Conservation (phyloP, 768 basidiomycete genomes). For the Paxillus involutus region DNA sequence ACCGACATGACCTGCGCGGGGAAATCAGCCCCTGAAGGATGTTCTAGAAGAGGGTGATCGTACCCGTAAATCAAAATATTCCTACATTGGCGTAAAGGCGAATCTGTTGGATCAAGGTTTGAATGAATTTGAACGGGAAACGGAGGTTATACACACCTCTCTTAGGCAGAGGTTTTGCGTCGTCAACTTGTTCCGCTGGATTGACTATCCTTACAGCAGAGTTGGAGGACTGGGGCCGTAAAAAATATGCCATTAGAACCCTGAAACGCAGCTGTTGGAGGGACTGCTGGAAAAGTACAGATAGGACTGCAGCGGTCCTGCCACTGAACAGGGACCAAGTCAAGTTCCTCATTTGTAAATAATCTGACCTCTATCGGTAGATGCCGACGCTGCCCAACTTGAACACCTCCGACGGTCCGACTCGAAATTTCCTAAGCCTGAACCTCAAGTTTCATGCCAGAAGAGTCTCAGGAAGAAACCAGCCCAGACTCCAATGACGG, state of each 20-base stretch:
- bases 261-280: neutral
- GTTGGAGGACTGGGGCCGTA: conserved; percentile 55
- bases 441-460: too few relatives aligned
- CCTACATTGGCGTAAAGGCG: conserved; percentile 78
- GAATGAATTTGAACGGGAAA: conserved; percentile 5
- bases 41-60: conserved; percentile 1
- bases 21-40: neutral
- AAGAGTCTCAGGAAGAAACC: too few relatives aligned
- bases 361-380: conserved; percentile 10
- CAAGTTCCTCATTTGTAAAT: conserved; percentile 14
- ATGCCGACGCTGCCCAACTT: conserved; percentile 1
- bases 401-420: too few relatives aligned
- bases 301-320: neutral
- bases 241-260: conserved; percentile 64
- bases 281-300: neutral
- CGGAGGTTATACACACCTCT: conserved; percentile 48
- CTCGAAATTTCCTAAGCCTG: too few relatives aligned
- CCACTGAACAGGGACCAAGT: neutral
- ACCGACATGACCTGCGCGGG: conserved; percentile 69
- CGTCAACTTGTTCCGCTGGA: conserved; percentile 47
- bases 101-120: conserved; percentile 42
- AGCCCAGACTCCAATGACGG: too few relatives aligned
- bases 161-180: conserved; percentile 41
- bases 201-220: conserved; percentile 73
- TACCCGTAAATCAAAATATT: conserved; percentile 93